phyloP scores from a whole-genome alignment of 2,329 filamentous ascomycete genomes.

The Fulvia fulva region DNA sequence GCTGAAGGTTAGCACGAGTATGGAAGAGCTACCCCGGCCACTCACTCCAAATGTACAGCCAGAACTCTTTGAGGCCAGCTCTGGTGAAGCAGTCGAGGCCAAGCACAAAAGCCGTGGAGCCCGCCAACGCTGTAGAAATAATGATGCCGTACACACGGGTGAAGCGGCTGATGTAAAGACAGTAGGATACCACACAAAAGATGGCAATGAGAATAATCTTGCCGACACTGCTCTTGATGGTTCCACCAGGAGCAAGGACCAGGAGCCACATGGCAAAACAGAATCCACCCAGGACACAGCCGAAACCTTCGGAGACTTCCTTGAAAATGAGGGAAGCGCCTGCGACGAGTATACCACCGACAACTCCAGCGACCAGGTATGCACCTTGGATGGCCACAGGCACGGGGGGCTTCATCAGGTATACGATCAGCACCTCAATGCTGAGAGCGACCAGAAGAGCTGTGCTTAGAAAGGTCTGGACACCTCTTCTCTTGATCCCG shows the following conservation, averaged over 20 bases:
- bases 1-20: constrained; percentile 13
- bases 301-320: constrained; percentile 79
- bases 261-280: constrained; percentile 88
- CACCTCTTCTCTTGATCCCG: constrained; percentile 73
- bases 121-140: constrained; percentile 70
- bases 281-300: constrained; percentile 82
- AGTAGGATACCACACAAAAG: constrained; percentile 65
- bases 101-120: constrained; percentile 72
- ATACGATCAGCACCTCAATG: constrained; percentile 76
- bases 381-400: constrained; percentile 74
- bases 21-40: constrained; percentile 6
- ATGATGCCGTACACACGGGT: constrained; percentile 79
- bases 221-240: constrained; percentile 59
- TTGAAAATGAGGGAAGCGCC: constrained; percentile 71
- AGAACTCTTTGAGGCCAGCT: constrained; percentile 93
- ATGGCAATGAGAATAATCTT: constrained; percentile 72
- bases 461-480: constrained; percentile 76
- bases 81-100: constrained; percentile 88
- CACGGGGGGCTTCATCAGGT: constrained; percentile 79
- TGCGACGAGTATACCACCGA: constrained; percentile 72
- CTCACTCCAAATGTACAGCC: constrained; percentile 83
- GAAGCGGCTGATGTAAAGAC: constrained; percentile 72
- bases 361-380: constrained; percentile 73
- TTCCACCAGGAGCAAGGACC: constrained; percentile 68
- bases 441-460: constrained; percentile 69